Evolutionary conservation across 768 basidiomycete genomes (phyloP), one percentile per base, ranked within the genome.

Genomic region (Mycena floridula): DNA sequence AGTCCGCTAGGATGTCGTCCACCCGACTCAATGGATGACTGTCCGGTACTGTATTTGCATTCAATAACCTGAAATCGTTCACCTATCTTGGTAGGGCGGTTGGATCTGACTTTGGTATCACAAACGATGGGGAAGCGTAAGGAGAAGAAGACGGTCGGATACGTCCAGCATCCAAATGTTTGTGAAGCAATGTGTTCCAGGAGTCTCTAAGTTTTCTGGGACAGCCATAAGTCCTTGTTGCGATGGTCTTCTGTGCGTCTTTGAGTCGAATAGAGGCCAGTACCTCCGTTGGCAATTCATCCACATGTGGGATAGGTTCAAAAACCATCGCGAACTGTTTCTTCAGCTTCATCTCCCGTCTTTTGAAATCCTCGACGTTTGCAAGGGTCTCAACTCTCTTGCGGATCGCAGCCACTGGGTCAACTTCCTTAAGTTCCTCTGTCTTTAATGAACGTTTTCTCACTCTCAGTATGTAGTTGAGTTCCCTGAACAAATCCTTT

Each of bases 261-360:
- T 57, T 63, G 0, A 61, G 23, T 0, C 37, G 16, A 6, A 67
- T 47, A 1, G 42, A 25, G 22, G 54, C 59, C 2, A 43, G 39
- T 0, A 63, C 40, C 5, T 57, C 48, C 1, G 41, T 21, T 0
- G 63, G 62, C 1, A 68, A 24, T 0, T 42, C 11, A 7, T 53
- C 39, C 0, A 47, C 49, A 20, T 65, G 61, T 0, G 57, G 59
- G 0, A 66, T 59, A 0, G 40, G 7, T 0, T 53, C 49, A 25
- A 65, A 63, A 0, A 52, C 21, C 7, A 55, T 54, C 0, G 7
- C 3, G 25, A 48, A 63, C 2, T 54, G n/a, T 0, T 8, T 4
- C 15, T 54, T 54, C 5, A 59, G 3, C 0, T 28, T 8, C 16
- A 16, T 37, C 23, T 12, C 21, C 35, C 7, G 22, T 21, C 4